Evolutionary conservation across 75 land plant species (phyloP), one percentile per base, ranked within the genome.

Genomic region (Sequoiadendron giganteum): DNA sequence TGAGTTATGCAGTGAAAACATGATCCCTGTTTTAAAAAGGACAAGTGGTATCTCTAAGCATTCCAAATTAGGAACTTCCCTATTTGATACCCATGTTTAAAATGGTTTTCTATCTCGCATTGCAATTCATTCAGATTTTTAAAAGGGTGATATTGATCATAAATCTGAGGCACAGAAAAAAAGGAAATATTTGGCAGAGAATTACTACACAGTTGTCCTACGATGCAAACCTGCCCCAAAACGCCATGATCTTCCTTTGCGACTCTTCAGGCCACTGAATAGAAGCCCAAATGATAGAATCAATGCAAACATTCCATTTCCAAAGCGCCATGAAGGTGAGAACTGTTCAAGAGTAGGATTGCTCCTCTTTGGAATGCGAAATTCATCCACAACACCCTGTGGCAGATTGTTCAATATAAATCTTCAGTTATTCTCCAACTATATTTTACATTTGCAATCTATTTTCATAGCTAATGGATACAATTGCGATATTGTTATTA

Each of bases 271-370:
- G 14, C 92, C 95, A 49, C 92, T 94, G 21, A 87, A 83, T 6
- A 95, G 91, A 40, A 95, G 94, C 14, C 95, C 95, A 88, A 94
- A 95, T 16, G 95, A 89, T 7, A 95, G 91, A 56, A 94, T 89
- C 18, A 94, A 54, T 34, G 94, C 96, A 89, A 95, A 94, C 93
- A 92, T 94, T 36, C 96, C 96, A 89, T 95, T 95, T 61, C 89
- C 91, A 89, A 95, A 95, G 21, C 95, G 90, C 96, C 96, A 95
- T 32, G 95, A 78, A 68, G 88, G 82, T 32, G 76, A 48, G 76
- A 91, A 91, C 55, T 91, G 88, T 58, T 73, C 76, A 68, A 86
- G 86, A 14, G 65, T 87, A n/a, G 90, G 86, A 85, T 94, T 83
- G 65, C 90, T 91, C 42, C 88, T 80, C 52, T 89, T 88, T 6